Percentiles rank a stretch among this genome's conserved stretches.
These are phyloP conservation scores for Stereum hirsutum DNA, from an alignment of 1,284 basidiomycete species.

Conservation along the genomic window DNA sequence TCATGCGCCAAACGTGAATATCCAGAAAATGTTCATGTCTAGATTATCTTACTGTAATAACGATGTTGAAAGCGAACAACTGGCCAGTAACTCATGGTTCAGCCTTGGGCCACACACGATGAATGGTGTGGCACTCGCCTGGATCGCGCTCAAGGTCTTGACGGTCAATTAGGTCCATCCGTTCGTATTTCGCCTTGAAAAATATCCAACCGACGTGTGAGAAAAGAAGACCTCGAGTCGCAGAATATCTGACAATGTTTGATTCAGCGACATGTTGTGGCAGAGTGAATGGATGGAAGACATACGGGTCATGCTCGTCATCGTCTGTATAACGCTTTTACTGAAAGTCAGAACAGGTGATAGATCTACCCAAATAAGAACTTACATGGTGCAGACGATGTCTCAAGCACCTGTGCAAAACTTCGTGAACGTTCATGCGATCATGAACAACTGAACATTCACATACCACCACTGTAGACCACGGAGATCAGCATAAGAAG, in stretches of 20 bases:
- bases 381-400: conserved; percentile 71
- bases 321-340: conserved; percentile 68
- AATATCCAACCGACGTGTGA: conserved; percentile 86
- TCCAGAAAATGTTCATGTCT: background rate
- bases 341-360: background rate
- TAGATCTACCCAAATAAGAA: conserved; percentile 3
- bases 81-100: conserved; percentile 17
- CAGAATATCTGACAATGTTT: conserved; percentile 45
- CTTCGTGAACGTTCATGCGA: background rate
- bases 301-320: conserved; percentile 62
- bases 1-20: conserved; percentile 5
- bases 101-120: background rate
- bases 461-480: conserved; percentile 19
- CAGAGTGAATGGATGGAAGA: conserved; percentile 2
- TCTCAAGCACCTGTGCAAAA: conserved; percentile 49
- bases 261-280: background rate
- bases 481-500: conserved; percentile 14
- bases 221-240: conserved; percentile 63
- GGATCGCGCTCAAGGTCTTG: conserved; percentile 67
- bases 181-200: conserved; percentile 60
- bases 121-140: conserved; percentile 29
- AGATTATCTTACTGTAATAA: conserved; percentile 50
- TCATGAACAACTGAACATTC: background rate
- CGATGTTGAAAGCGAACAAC: conserved; percentile 70
- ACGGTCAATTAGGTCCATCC: conserved; percentile 55